Conservation (phyloP, 2,329 filamentous ascomycete genomes). For the Bisporella sp. region DNA sequence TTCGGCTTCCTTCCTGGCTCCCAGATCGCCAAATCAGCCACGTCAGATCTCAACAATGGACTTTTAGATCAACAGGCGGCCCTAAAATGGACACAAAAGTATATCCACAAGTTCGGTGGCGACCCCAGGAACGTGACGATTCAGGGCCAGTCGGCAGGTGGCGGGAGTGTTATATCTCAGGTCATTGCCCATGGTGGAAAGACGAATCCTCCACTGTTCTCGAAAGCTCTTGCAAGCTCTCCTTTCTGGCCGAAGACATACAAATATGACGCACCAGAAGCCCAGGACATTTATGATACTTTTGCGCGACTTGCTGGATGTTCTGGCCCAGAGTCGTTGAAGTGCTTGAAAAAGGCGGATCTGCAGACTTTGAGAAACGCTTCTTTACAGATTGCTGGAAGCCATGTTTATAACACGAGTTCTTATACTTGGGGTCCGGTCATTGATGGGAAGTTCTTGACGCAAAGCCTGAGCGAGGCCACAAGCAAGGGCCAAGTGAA, state of each 20-base stretch:
- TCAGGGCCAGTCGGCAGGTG: slow-evolving; percentile 53
- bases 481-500: slow-evolving; percentile 33
- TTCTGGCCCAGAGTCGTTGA: slow-evolving; percentile 36
- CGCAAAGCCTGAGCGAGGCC: slow-evolving; percentile 37
- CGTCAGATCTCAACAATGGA: slow-evolving; percentile 53
- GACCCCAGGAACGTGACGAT: slow-evolving; percentile 49
- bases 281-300: slow-evolving; percentile 37
- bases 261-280: slow-evolving; percentile 37
- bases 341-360: slow-evolving; percentile 47
- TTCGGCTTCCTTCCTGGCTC: slow-evolving; percentile 61
- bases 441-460: slow-evolving; percentile 48
- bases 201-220: slow-evolving; percentile 37
- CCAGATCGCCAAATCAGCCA: slow-evolving; percentile 42
- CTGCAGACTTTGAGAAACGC: slow-evolving; percentile 47
- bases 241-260: slow-evolving; percentile 51
- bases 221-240: slow-evolving; percentile 41
- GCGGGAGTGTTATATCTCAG: slow-evolving; percentile 44
- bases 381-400: slow-evolving; percentile 38
- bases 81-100: slow-evolving; percentile 51
- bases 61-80: slow-evolving; percentile 53
- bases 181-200: slow-evolving; percentile 40
- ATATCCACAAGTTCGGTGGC: slow-evolving; percentile 52
- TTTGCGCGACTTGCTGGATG: slow-evolving; percentile 38
- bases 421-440: slow-evolving; percentile 56
- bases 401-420: slow-evolving; percentile 45